These are phyloP conservation scores for Knoxdaviesia proteae DNA, from an alignment of 2,329 filamentous ascomycete species.

Conservation along the genomic window DNA sequence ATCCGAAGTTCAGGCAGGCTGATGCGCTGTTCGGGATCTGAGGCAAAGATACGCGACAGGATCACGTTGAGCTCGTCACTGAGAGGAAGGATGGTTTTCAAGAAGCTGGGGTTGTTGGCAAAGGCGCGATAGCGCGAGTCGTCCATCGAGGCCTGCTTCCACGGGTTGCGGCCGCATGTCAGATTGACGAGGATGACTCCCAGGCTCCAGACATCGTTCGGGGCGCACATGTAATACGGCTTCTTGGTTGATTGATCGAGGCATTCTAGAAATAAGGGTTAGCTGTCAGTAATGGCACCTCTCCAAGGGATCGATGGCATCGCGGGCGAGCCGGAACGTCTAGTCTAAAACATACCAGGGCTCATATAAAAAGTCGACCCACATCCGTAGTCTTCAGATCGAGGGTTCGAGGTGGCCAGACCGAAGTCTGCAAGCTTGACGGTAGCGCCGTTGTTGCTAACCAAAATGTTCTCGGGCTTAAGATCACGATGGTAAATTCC, in stretches of 20 bases:
- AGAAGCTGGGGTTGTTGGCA: conserved; percentile 63
- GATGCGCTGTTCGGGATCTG: conserved; percentile 65
- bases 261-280: conserved; percentile 46
- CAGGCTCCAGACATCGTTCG: conserved; percentile 96
- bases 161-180: conserved; percentile 93
- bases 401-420: conserved; percentile 64
- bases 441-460: conserved; percentile 69
- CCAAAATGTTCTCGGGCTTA: conserved; percentile 95
- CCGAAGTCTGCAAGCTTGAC: conserved; percentile 97
- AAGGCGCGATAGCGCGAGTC: conserved; percentile 92
- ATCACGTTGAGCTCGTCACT: conserved; percentile 80
- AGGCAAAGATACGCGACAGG: conserved; percentile 69
- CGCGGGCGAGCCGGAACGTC: background rate
- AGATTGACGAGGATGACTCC: conserved; percentile 95
- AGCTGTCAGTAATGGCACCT: conserved; percentile 5
- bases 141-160: conserved; percentile 87
- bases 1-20: conserved; percentile 59
- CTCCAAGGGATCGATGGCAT: background rate
- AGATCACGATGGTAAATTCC: conserved; percentile 95
- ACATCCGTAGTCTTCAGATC: conserved; percentile 88
- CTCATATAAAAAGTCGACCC: conserved; percentile 99
- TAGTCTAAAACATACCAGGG: conserved; percentile 47
- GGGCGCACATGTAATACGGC: conserved; percentile 71
- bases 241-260: conserved; percentile 54
- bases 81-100: conserved; percentile 81